Conservation (phyloP, 1,139 yeast species). For the Zygoascus meyerae region DNA sequence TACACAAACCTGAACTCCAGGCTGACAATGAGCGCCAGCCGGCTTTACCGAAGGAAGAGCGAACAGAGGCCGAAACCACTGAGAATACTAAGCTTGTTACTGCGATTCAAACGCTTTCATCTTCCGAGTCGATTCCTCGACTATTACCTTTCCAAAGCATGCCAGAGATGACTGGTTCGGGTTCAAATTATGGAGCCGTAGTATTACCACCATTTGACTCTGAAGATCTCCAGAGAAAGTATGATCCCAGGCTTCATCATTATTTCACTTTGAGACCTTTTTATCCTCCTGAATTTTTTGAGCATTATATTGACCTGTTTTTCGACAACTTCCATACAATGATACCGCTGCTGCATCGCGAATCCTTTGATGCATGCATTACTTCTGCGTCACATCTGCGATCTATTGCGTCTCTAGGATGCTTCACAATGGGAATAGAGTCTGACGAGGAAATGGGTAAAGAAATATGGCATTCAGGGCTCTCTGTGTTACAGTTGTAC, state of each 20-base stretch:
- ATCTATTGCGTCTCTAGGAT: conserved; percentile 6
- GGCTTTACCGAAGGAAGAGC: not conserved
- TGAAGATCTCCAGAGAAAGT: conserved; percentile 4
- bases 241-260: conserved; percentile 9
- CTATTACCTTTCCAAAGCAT: conserved; percentile 7
- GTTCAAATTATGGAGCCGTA: not conserved
- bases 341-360: conserved; percentile 2
- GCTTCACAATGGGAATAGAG: conserved; percentile 4
- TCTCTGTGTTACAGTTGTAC: conserved; percentile 6
- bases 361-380: not conserved
- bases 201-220: conserved; percentile 9
- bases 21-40: not conserved
- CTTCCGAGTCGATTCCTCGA: conserved; percentile 7
- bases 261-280: conserved; percentile 8
- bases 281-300: conserved; percentile 9
- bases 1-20: not conserved
- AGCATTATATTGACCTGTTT: conserved; percentile 7
- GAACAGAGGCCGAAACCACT: not conserved
- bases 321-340: conserved; percentile 2
- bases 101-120: conserved; percentile 6
- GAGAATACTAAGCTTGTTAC: not conserved
- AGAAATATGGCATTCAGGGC: conserved; percentile 10
- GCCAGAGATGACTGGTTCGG: conserved; percentile 5
- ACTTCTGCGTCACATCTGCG: conserved; percentile 6
- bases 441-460: conserved; percentile 5